Base-by-base conservation (phyloP, 2,329 filamentous ascomycete species). In the Elsinoe fawcettii region DNA sequence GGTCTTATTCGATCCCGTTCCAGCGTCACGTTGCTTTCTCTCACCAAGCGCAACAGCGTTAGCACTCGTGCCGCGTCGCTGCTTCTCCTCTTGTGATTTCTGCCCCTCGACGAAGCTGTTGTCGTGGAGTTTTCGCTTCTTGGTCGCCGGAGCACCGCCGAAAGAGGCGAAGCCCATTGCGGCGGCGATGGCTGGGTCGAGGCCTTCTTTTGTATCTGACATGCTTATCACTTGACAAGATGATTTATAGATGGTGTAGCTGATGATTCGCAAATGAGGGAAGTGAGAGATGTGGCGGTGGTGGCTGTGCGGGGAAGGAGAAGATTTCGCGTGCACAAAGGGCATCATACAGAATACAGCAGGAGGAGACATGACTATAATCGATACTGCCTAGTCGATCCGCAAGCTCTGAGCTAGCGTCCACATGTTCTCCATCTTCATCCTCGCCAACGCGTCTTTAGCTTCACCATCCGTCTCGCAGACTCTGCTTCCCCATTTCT, bases 371-470 rank as follows among this genome's bases (percentile, higher is more conserved):
- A n/a, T n/a, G n/a, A n/a, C n/a, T n/a, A n/a, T n/a, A n/a, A n/a
- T n/a, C n/a, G n/a, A n/a, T n/a, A n/a, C n/a, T n/a, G n/a, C 30
- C 20, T 39, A 53, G 9, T 56, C 43, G 7, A 66, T 34, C 67
- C 76, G 77, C 58, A 74, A 71, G 60, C 74, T 88, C 77, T 95
- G 95, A 0, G 91, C 92, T 64, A 93, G 74, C 8, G 86, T 86
- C 93, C 93, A 99, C 67, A 99, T 92, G 66, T 87, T 95, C 65
- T 97, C 92, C 80, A 97, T 88, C 77, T 95, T 96, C 5, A 84
- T 83, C 63, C 90, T 81, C 11, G 83, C 75, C 61, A 99, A 73
- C 20, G 85, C 79, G 64, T 96, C 90, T 68, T 88, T 86, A 4
- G 92, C 93, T 68, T 95, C 88, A 9, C 85, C 81, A 69, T 99